These are phyloP conservation scores for Aspergillus sp. DNA, from an alignment of 2,329 filamentous ascomycete species.

Conservation along the genomic window DNA sequence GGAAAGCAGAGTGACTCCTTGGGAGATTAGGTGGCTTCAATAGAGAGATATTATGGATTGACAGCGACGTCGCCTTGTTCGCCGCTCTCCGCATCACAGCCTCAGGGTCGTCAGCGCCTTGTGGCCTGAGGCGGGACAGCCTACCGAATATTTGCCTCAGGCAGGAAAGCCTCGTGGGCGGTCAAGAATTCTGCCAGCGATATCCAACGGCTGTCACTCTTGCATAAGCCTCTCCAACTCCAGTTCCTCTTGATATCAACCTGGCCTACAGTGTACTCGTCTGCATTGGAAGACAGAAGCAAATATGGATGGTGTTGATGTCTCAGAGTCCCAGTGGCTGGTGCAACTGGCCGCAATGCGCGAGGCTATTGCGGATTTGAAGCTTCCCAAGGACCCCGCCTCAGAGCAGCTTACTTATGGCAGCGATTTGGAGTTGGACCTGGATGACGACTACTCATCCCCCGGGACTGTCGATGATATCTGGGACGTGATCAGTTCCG, in stretches of 20 bases:
- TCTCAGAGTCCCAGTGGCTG: constrained; percentile 64
- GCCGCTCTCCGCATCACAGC: background rate
- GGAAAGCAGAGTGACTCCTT: background rate
- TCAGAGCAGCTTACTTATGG: constrained; percentile 43
- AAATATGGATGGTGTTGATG: background rate
- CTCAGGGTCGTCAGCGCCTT: background rate
- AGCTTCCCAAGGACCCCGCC: constrained; percentile 46
- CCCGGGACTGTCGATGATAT: constrained; percentile 68
- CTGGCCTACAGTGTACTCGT: background rate
- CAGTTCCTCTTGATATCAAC: background rate
- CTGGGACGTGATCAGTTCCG: constrained; percentile 83
- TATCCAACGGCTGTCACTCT: background rate
- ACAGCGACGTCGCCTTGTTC: background rate
- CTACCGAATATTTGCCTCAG: background rate
- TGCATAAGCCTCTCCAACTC: background rate
- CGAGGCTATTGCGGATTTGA: constrained; percentile 68
- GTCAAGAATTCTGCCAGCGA: background rate
- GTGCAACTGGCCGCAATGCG: constrained; percentile 80
- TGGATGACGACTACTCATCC: constrained; percentile 57
- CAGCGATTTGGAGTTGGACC: constrained; percentile 48
- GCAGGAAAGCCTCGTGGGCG: background rate
- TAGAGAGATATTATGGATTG: background rate
- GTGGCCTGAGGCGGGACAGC: background rate
- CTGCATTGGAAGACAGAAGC: too few relatives aligned
- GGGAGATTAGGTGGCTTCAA: background rate